Evolutionary conservation across 2,329 filamentous ascomycete species (phyloP), one percentile per base, ranked within the genome.

Genomic region (Fusarium sp.): DNA sequence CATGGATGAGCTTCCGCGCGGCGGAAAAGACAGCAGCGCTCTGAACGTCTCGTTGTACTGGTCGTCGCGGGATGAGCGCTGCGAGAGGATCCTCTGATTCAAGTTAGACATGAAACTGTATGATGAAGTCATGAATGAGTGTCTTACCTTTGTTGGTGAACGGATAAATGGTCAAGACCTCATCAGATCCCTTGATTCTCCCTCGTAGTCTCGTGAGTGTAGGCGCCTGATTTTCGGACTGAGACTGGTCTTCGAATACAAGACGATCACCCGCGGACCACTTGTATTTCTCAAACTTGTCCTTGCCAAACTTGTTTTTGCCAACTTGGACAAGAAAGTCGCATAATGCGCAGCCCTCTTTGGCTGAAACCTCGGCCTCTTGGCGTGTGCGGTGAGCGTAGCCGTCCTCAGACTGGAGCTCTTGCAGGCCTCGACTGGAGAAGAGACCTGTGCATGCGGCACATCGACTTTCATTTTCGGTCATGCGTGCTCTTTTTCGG

Each of bases 61-160:
- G 29, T 10, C 58, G 40, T 25, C 58, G 58, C 13, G 27, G 27
- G 1, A 61, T 61, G n/a, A 61, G 27, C 5, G 14, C 1, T 13
- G 40, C 40, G 4, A 42, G 38, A 10, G 58, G 40, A 4, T 61
- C 58, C 0, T 7, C 58, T 61, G 4, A 2, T 14, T 56, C 22
- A 7, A 13, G 13, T 60, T 42, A 45, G 57, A 2, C 10, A 13
- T 36, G 6, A 18, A 9, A 4, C 3, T 1, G 6, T 5, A 38
- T 6, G 2, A 6, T 6, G 3, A 0, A 13, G 16, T 36, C 16
- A 5, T n/a, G 2, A 5, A 14, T 9, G 27, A 11, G 18, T 4
- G 6, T 4, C 16, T 8, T 16, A 20, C 56, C 56, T 14, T 1
- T 3, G 7, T 40, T 14, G 16, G 10, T 10, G 4, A 58, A 58